phyloP scores from a whole-genome alignment of 1,139 yeast species.

The Magnusiomyces magnusii region DNA sequence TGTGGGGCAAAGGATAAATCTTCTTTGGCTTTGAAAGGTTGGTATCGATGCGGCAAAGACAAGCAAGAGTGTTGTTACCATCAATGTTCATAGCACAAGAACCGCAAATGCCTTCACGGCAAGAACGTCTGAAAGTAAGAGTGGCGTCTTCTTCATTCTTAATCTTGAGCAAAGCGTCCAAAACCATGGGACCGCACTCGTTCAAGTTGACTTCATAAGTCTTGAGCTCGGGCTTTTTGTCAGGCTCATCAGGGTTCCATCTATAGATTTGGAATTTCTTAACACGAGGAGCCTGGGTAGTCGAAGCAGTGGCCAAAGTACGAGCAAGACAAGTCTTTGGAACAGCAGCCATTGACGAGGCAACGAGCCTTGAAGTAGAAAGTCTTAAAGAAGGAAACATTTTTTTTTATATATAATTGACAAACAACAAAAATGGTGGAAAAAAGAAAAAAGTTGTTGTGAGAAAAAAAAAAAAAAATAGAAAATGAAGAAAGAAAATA shows the following conservation, averaged over 20 bases:
- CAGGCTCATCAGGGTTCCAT: constrained; percentile 98
- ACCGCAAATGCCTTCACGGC: constrained; percentile 99
- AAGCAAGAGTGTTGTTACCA: constrained; percentile 94
- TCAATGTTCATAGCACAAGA: constrained; percentile 99
- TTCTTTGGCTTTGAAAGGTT: constrained; percentile 68
- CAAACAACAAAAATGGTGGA: no score
- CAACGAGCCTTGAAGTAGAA: background rate
- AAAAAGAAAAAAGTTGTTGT: no score
- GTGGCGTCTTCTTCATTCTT: constrained; percentile 96
- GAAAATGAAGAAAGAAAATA: background rate
- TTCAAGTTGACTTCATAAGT: constrained; percentile 78
- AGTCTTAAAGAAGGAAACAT: constrained; percentile 8
- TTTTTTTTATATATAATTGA: no score
- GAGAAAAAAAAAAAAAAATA: background rate
- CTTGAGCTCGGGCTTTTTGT: constrained; percentile 82
- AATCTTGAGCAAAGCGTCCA: constrained; percentile 90
- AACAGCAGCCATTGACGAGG: background rate
- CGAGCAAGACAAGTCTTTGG: constrained; percentile 12
- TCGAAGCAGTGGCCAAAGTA: constrained; percentile 18
- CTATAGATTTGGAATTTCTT: constrained; percentile 91
- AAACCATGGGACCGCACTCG: constrained; percentile 95
- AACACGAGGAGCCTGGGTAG: constrained; percentile 41
- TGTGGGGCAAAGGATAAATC: constrained; percentile 96
- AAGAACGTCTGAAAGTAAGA: constrained; percentile 92
- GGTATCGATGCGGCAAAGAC: constrained; percentile 88